Conservation (phyloP, 768 basidiomycete genomes). For the Boletus fagicola region DNA sequence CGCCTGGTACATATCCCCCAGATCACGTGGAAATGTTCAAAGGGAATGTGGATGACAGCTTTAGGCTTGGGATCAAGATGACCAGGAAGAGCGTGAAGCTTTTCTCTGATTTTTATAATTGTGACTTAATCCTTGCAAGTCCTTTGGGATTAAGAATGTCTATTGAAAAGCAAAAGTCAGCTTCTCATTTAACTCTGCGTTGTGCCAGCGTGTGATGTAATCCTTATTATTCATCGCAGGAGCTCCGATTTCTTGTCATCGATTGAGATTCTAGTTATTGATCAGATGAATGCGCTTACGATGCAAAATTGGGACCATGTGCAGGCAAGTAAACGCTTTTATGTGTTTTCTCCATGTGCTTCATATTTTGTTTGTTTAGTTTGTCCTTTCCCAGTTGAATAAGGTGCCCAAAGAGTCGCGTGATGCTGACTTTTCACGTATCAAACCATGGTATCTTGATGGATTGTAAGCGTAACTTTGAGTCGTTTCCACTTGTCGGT, state of each 20-base stretch:
- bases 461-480: conserved; percentile 65
- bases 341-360: background rate
- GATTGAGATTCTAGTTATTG: conserved; percentile 86
- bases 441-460: conserved; percentile 98
- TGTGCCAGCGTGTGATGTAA: background rate
- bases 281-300: conserved; percentile 86
- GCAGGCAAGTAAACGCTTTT: conserved; percentile 52
- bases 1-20: conserved; percentile 72
- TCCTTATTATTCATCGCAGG: conserved; percentile 38
- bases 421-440: conserved; percentile 92
- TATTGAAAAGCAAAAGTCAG: conserved; percentile 92
- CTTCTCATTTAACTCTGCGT: conserved; percentile 3
- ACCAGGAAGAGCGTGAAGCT: conserved; percentile 90
- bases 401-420: conserved; percentile 90
- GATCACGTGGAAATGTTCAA: conserved; percentile 94
- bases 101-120: conserved; percentile 86
- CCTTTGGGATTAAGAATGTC: conserved; percentile 88
- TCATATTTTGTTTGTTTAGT: conserved; percentile 45
- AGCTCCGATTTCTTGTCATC: conserved; percentile 90
- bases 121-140: conserved; percentile 90
- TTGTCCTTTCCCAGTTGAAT: conserved; percentile 82
- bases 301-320: conserved; percentile 99
- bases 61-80: conserved; percentile 88
- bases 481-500: conserved; percentile 49
- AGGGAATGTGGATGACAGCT: conserved; percentile 97